phyloP scores from a whole-genome alignment of 345 rosid species.

The Euphorbia tirucalli region DNA sequence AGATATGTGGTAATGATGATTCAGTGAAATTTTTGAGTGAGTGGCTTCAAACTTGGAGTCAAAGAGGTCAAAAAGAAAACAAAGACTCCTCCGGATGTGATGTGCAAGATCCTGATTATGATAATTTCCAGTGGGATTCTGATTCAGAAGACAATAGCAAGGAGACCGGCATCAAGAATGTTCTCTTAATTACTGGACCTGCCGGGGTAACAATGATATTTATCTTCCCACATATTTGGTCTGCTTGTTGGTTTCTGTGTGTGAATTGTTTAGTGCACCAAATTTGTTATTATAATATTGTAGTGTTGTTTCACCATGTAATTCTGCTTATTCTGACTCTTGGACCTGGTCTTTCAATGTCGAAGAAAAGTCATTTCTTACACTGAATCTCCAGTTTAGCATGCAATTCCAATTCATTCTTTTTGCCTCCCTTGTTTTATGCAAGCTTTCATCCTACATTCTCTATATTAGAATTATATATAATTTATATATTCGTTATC shows the following conservation, averaged over 20 bases:
- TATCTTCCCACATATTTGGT: no score
- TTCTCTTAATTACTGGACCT: conserved; percentile 81
- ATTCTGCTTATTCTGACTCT: not conserved
- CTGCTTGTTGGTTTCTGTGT: no score
- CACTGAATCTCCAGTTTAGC: not conserved
- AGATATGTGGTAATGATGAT: conserved; percentile 88
- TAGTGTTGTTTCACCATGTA: not conserved
- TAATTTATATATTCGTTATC: no score
- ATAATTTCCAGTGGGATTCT: conserved; percentile 43
- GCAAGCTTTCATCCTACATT: not conserved
- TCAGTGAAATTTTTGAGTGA: conserved; percentile 70
- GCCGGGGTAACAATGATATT: conserved; percentile 46
- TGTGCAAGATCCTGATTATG: conserved; percentile 43
- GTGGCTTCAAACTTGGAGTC: conserved; percentile 73
- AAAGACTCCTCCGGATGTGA: conserved; percentile 34
- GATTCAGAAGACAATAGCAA: conserved; percentile 56
- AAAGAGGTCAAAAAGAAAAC: conserved; percentile 43
- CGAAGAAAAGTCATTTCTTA: not conserved
- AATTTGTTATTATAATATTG: not conserved
- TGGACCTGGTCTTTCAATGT: not conserved
- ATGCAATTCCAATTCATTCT: not conserved
- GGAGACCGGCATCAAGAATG: conserved; percentile 57
- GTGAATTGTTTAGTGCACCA: no score
- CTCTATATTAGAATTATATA: not conserved
- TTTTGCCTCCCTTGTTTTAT: not conserved